These are phyloP conservation scores for Hemileia vastatrix DNA, from an alignment of 1,284 basidiomycete genomes.

Conservation along the genomic window DNA sequence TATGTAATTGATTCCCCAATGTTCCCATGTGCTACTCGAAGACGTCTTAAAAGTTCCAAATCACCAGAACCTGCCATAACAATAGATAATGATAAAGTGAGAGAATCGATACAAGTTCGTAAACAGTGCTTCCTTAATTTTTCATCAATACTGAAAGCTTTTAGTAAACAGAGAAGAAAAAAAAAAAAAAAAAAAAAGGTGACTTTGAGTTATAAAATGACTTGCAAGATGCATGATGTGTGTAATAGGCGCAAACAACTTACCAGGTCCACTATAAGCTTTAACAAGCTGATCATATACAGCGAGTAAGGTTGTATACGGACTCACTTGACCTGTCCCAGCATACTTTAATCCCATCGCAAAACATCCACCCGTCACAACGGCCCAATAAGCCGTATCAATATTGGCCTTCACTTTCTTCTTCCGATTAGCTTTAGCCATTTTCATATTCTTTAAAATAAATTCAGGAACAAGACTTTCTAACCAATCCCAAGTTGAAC, in stretches of 20 bases:
- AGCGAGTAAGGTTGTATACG: conserved; percentile 67
- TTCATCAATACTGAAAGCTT: conserved; percentile 22
- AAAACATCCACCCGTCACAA: conserved; percentile 81
- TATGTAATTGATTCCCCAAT: conserved; percentile 70
- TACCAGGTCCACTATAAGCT: conserved; percentile 52
- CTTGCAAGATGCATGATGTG: conserved; percentile 47
- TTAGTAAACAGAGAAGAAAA: conserved; percentile 6
- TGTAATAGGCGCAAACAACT: conserved; percentile 31
- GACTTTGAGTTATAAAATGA: conserved; percentile 54
- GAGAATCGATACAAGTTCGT: conserved; percentile 76
- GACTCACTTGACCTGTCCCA: conserved; percentile 76
- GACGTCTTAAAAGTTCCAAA: conserved; percentile 73
- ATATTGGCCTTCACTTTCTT: conserved; percentile 57
- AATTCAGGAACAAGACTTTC: conserved; percentile 61
- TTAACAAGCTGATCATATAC: too few relatives aligned
- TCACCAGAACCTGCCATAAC: conserved; percentile 96
- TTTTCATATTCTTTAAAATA: conserved; percentile 56
- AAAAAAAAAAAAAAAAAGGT: neutral
- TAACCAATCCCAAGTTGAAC: conserved; percentile 68
- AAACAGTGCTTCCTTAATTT: conserved; percentile 68
- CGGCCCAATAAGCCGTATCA: conserved; percentile 78
- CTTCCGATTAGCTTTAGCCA: conserved; percentile 36
- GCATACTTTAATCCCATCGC: conserved; percentile 86
- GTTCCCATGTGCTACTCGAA: conserved; percentile 84
- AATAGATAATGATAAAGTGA: conserved; percentile 73